Evolutionary conservation across 78 protist genomes (phyloP), one percentile per base, ranked within the genome.

Genomic region (Fonticula alba): DNA sequence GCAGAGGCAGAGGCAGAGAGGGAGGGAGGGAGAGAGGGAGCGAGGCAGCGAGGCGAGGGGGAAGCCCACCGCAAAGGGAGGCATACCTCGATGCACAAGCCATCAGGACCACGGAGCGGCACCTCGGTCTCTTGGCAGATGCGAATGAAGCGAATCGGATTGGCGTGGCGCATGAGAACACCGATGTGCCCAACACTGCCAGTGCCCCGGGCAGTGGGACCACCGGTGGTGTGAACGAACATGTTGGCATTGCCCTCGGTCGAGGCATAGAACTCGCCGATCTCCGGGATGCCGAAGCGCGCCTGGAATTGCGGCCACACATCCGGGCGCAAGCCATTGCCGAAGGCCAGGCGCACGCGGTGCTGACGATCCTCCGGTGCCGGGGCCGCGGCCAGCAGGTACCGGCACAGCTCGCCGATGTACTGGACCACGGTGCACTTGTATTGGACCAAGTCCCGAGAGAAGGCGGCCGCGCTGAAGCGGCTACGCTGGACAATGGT

Each of bases 251-350:
- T 49, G 52, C 64, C 80, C 29, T 78, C 82, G 17, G 82, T 78
- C 22, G 74, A 15, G 26, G 56, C 78, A 64, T 78, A 78, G 27
- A 78, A 57, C 66, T 78, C 82, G 40, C 52, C 63, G 20, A 78
- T 41, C 19, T 26, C n/a, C 5, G 22, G 36, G 20, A 67, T 3
- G 50, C 43, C 17, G 62, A 74, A 57, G 37, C 78, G 66, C 6
- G n/a, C 9, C 20, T 31, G 36, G 41, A 78, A 67, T 19, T 15
- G 26, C 11, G 0, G 3, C 82, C 82, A 78, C 35, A 78, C 46
- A 32, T 68, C 75, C 11, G 82, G 80, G 3, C 78, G 71, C 43
- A 78, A n/a, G 7, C 82, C 82, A 52, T 78, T 78, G 36, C 82
- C 82, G 15, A 78, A 3, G 6, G 78, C 78, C n/a, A 67, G 19